These are phyloP conservation scores for Hemileccinum impolitum DNA, from an alignment of 768 basidiomycete genomes.

Conservation along the genomic window DNA sequence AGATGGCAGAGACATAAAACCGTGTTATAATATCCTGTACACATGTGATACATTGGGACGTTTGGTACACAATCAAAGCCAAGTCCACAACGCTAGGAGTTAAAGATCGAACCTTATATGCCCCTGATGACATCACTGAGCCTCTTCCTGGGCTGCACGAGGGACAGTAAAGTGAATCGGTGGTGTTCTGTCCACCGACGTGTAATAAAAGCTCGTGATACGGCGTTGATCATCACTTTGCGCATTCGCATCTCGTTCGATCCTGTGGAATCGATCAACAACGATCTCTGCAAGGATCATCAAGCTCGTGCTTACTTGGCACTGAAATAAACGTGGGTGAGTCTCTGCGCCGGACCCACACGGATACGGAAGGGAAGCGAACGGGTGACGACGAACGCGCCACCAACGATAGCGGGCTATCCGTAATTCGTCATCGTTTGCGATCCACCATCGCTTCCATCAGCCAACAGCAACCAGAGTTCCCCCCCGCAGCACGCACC, in stretches of 20 bases:
- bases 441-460: too few species aligned
- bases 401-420: slow-evolving; percentile 38
- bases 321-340: slow-evolving; percentile 35
- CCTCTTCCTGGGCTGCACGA: slow-evolving; percentile 3
- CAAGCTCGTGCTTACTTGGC: slow-evolving; percentile 32
- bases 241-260: slow-evolving; percentile 20
- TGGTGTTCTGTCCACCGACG: slow-evolving; percentile 27
- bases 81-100: too few species aligned
- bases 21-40: background rate
- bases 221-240: slow-evolving; percentile 20
- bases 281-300: background rate
- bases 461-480: background rate
- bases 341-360: slow-evolving; percentile 35
- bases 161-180: slow-evolving; percentile 32
- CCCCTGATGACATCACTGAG: slow-evolving; percentile 3
- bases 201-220: slow-evolving; percentile 37
- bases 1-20: slow-evolving; percentile 45
- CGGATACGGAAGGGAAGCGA: slow-evolving; percentile 40
- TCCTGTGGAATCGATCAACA: slow-evolving; percentile 14
- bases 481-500: slow-evolving; percentile 10
- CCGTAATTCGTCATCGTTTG: too few species aligned
- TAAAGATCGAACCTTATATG: too few species aligned
- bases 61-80: background rate
- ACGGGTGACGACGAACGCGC: slow-evolving; percentile 38
- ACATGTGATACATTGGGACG: slow-evolving; percentile 1